Conservation (phyloP, 2,329 filamentous ascomycete genomes). For the Exophiala calicioides region DNA sequence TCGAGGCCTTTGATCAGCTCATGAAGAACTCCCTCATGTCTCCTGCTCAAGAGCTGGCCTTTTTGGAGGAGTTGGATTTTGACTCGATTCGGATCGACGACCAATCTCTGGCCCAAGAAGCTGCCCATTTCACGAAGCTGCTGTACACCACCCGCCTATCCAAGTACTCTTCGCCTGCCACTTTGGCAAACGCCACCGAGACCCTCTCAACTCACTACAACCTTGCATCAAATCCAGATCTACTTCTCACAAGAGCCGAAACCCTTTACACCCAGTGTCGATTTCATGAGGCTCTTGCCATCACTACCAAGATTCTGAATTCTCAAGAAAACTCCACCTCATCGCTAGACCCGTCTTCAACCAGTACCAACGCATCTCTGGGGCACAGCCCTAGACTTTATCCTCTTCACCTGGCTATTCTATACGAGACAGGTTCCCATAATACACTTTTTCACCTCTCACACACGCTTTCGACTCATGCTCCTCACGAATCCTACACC, state of each 20-base stretch:
- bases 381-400: conserved; percentile 62
- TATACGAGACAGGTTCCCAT: conserved; percentile 83
- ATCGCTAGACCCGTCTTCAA: conserved; percentile 27
- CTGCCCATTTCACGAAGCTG: conserved; percentile 90
- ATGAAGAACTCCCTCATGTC: conserved; percentile 94
- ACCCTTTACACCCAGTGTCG: conserved; percentile 92
- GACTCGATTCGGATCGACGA: conserved; percentile 74
- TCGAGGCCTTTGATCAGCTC: conserved; percentile 95
- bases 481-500: conserved; percentile 85
- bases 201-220: conserved; percentile 92
- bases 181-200: conserved; percentile 83
- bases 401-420: conserved; percentile 85
- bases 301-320: conserved; percentile 80
- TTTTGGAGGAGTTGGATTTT: conserved; percentile 86
- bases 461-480: conserved; percentile 87
- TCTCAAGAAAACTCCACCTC: conserved; percentile 82
- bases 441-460: conserved; percentile 89
- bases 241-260: conserved; percentile 85
- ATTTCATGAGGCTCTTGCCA: conserved; percentile 79
- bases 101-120: conserved; percentile 72
- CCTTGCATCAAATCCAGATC: conserved; percentile 80
- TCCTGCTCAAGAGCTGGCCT: conserved; percentile 85
- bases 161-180: conserved; percentile 85
- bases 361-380: conserved; percentile 37
- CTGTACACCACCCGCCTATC: conserved; percentile 93